Conservation (phyloP, 768 basidiomycete species). For the Lactarius indigo region DNA sequence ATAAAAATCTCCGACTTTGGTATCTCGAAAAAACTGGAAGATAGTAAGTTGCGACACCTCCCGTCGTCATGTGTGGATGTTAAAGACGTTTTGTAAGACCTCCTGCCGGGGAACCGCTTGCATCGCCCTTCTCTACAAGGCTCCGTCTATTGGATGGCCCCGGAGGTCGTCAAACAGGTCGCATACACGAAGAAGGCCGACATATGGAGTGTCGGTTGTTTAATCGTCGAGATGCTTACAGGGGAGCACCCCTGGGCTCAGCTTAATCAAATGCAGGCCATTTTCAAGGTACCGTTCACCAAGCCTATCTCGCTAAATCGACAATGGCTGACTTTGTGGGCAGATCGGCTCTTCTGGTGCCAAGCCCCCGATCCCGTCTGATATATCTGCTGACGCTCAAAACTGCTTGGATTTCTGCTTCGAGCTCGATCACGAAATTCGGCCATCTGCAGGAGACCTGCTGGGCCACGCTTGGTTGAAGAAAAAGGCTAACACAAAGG, state of each 20-base stretch:
- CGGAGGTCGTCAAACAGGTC: slow-evolving; percentile 96
- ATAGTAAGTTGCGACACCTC: slow-evolving; percentile 57
- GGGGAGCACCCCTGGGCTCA: slow-evolving; percentile 96
- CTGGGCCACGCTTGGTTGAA: slow-evolving; percentile 72
- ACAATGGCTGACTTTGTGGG: slow-evolving; percentile 1
- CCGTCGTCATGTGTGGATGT: background rate
- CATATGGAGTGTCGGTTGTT: slow-evolving; percentile 94
- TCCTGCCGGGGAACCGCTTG: slow-evolving; percentile 59
- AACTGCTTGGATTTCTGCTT: slow-evolving; percentile 86
- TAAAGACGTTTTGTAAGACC: slow-evolving; percentile 30
- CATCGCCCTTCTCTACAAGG: slow-evolving; percentile 94
- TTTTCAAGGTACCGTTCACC: slow-evolving; percentile 71
- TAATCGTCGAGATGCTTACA: slow-evolving; percentile 96
- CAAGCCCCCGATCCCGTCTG: slow-evolving; percentile 83
- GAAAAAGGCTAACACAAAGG: slow-evolving; percentile 15
- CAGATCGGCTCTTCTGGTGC: slow-evolving; percentile 90
- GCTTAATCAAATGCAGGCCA: slow-evolving; percentile 98
- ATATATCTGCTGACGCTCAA: slow-evolving; percentile 86
- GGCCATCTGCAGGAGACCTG: slow-evolving; percentile 76
- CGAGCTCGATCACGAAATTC: slow-evolving; percentile 73
- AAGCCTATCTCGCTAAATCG: background rate
- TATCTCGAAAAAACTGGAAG: slow-evolving; percentile 96
- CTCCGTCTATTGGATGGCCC: slow-evolving; percentile 99
- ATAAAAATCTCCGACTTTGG: slow-evolving; percentile 98
- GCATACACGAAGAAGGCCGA: slow-evolving; percentile 89